Percentiles rank a stretch among this genome's conserved stretches.
phyloP scores from a whole-genome alignment of 371 early-diverging fungal genomes.

The Circinella umbellata region DNA sequence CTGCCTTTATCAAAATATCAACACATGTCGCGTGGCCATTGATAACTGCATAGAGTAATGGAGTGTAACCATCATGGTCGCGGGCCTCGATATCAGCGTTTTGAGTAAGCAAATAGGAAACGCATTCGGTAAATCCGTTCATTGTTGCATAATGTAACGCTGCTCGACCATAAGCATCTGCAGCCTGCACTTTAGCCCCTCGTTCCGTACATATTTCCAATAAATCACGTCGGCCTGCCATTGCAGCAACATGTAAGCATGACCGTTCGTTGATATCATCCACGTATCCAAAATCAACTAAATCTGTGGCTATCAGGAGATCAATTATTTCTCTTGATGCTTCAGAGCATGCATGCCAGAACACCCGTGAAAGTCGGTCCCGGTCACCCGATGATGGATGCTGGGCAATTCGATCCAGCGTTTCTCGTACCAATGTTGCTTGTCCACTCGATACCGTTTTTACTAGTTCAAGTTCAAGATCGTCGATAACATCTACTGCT shows the following conservation, averaged over 20 bases:
- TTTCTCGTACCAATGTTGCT: conserved; percentile 57
- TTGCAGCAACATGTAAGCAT: conserved; percentile 88
- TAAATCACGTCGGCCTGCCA: conserved; percentile 71
- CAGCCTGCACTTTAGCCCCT: conserved; percentile 65
- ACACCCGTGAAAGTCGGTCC: conserved; percentile 73
- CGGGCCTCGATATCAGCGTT: conserved; percentile 65
- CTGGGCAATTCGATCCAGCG: conserved; percentile 59
- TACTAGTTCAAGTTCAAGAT: conserved; percentile 69
- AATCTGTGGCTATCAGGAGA: conserved; percentile 62
- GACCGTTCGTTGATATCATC: conserved; percentile 94
- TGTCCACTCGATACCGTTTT: conserved; percentile 57
- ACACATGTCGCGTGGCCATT: conserved; percentile 81
- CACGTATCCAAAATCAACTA: conserved; percentile 76
- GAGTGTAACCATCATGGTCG: conserved; percentile 91
- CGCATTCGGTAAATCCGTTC: conserved; percentile 81
- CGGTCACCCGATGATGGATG: conserved; percentile 47
- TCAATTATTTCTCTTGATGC: conserved; percentile 58
- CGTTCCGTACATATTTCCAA: conserved; percentile 62
- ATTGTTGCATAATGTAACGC: conserved; percentile 93
- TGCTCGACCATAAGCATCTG: conserved; percentile 88
- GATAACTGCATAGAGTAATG: conserved; percentile 85
- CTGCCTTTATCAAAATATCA: conserved; percentile 68
- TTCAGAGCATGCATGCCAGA: conserved; percentile 86
- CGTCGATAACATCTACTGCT: conserved; percentile 49
- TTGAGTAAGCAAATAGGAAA: conserved; percentile 65